Conservation (phyloP, 345 rosid species). For the Eucalyptus pauciflora region DNA sequence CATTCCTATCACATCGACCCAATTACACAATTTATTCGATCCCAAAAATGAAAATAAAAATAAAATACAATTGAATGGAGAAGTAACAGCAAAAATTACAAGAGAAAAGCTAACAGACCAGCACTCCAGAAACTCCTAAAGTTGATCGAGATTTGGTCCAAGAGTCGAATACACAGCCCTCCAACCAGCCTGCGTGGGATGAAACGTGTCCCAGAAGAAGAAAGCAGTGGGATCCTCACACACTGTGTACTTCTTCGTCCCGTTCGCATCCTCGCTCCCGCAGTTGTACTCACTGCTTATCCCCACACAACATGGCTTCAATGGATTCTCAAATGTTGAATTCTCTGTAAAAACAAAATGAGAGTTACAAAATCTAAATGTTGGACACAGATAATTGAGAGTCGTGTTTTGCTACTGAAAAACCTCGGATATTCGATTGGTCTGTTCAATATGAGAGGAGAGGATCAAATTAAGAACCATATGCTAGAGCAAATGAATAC, state of each 20-base stretch:
- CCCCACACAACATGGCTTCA: conserved; percentile 21
- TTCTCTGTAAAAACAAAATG: conserved; percentile 2
- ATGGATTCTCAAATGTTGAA: conserved; percentile 31
- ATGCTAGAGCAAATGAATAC: background rate
- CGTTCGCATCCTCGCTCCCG: background rate
- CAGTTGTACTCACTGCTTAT: background rate
- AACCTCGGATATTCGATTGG: background rate
- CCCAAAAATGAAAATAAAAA: background rate
- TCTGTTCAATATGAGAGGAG: background rate
- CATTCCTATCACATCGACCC: background rate
- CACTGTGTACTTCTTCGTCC: conserved; percentile 6
- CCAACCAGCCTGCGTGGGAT: conserved; percentile 35
- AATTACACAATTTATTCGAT: background rate
- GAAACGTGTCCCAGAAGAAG: conserved; percentile 26
- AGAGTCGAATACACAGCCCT: conserved; percentile 11
- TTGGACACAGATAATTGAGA: background rate
- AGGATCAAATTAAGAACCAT: background rate
- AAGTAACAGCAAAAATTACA: background rate
- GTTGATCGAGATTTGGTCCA: conserved; percentile 1
- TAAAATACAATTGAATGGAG: background rate
- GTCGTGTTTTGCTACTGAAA: background rate
- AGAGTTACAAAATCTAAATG: background rate
- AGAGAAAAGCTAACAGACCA: background rate
- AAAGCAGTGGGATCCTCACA: conserved; percentile 11
- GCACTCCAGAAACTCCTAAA: background rate